Conservation (phyloP, 2,329 filamentous ascomycete species). For the Xylaria arbuscula region DNA sequence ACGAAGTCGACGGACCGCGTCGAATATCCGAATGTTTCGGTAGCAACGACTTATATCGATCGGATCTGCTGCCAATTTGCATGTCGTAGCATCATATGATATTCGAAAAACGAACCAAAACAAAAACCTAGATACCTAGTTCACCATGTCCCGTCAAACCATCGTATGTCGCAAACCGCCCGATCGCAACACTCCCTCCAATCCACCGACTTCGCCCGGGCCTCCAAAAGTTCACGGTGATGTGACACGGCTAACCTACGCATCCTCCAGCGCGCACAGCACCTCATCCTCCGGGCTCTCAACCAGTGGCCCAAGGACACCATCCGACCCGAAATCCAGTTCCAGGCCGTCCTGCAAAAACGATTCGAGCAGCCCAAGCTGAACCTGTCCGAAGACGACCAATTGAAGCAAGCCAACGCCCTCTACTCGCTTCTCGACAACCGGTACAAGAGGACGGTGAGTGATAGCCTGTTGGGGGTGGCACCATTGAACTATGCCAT, state of each 20-base stretch:
- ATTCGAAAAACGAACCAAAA: neutral
- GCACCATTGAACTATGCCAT: neutral
- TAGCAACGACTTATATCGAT: neutral
- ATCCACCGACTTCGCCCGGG: neutral
- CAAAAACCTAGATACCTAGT: neutral
- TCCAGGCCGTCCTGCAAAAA: constrained; percentile 65
- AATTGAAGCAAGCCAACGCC: constrained; percentile 68
- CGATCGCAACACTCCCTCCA: neutral
- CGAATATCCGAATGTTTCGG: neutral
- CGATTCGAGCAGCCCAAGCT: constrained; percentile 54
- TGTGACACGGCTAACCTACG: constrained; percentile 7
- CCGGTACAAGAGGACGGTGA: constrained; percentile 67
- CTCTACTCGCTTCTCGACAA: constrained; percentile 69
- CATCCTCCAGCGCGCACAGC: constrained; percentile 55
- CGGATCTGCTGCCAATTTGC: constrained; percentile 1
- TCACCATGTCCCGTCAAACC: constrained; percentile 43
- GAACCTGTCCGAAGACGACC: constrained; percentile 57
- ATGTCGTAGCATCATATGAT: neutral
- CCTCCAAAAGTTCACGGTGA: too few relatives aligned
- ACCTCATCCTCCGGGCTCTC: constrained; percentile 62
- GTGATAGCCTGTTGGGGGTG: constrained; percentile 4
- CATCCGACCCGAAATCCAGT: constrained; percentile 71
- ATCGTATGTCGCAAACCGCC: constrained; percentile 40
- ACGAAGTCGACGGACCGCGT: constrained; percentile 1
- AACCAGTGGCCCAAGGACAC: constrained; percentile 72